Base-by-base conservation (phyloP, 176 grass and related monocot species). In the Poa pratensis region DNA sequence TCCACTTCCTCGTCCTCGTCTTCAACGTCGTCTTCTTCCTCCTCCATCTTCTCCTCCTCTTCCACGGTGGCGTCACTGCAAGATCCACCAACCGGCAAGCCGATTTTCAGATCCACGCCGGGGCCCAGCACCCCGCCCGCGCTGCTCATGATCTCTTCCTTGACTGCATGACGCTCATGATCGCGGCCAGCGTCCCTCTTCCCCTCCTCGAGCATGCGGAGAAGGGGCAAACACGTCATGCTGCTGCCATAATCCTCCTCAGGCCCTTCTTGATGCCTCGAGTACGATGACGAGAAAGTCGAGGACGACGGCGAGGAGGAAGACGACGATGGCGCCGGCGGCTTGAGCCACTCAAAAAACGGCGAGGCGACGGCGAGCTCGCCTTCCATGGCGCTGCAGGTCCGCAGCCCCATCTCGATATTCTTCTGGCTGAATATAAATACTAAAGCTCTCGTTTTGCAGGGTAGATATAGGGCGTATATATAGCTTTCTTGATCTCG, bases 101-200 rank as follows among this genome's bases (percentile, higher is more conserved):
- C 91, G 13, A 98, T 98, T 23, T 90, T 93, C 85, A 98, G 86
- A 65, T 90, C 87, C 32, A 98, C 85, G 13, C 42, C 78, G 7
- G 70, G 28, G 53, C 65, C 75, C 48, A 46, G 22, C 18, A 20
- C 50, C n/a, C 45, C 32, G 6, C 28, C 14, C 14, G 52, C 60
- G 0, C 45, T 52, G 1, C 74, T 81, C 23, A 9, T 54, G 70
- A 68, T 78, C 61, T 91, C 89, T 52, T 90, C 83, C 51, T 92
- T 86, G 23, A 87, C 71, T 0, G 23, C 51, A 11, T 11, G 76
- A 24, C 22, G 22, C 20, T 86, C 61, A 42, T 69, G 81, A 23
- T 86, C 60, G 23, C 45, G 2, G 2, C 15, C 45, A 14, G 68
- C 66, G 2, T 14, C 40, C 14, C 20, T 75, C 19, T 64, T 80